Evolutionary conservation across 2,329 filamentous ascomycete species (phyloP).

Genomic region (Ceratocystis lukuohia): DNA sequence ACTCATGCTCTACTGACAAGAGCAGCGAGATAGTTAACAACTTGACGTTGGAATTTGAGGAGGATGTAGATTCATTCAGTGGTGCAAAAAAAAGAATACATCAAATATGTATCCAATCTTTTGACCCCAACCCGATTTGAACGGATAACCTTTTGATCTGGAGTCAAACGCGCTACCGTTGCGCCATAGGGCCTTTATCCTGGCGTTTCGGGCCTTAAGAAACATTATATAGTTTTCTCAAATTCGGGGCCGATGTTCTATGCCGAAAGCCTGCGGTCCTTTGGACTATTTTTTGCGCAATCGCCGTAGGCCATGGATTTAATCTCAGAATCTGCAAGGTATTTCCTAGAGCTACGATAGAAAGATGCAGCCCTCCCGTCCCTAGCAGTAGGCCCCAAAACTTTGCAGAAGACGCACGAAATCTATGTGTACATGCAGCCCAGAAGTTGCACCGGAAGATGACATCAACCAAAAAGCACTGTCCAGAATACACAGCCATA

Average conservation of each 20-base stretch:
- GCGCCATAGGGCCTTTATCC: slow-evolving; percentile 13
- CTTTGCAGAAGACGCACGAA: not conserved
- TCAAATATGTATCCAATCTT: not conserved
- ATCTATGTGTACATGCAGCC: not conserved
- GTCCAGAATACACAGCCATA: not conserved
- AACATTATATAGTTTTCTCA: not conserved
- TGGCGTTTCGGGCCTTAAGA: not conserved
- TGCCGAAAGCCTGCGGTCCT: not conserved
- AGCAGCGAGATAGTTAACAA: too few relatives aligned
- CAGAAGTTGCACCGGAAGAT: not conserved
- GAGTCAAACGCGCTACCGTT: slow-evolving; percentile 19
- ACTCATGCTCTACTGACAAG: too few relatives aligned
- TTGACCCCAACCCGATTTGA: slow-evolving; percentile 12
- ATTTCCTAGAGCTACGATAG: too few relatives aligned
- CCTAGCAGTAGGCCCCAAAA: not conserved
- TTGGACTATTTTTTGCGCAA: not conserved
- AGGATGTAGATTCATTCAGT: too few relatives aligned
- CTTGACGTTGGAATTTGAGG: too few relatives aligned
- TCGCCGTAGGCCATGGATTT: not conserved
- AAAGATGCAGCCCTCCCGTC: too few relatives aligned
- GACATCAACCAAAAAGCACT: not conserved
- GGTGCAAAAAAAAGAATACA: too few relatives aligned
- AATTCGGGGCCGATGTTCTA: not conserved
- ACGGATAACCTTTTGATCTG: slow-evolving; percentile 16
- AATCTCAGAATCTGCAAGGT: too few relatives aligned